Base-by-base conservation (phyloP, 2,329 filamentous ascomycete genomes). In the Fusarium papillatum region DNA sequence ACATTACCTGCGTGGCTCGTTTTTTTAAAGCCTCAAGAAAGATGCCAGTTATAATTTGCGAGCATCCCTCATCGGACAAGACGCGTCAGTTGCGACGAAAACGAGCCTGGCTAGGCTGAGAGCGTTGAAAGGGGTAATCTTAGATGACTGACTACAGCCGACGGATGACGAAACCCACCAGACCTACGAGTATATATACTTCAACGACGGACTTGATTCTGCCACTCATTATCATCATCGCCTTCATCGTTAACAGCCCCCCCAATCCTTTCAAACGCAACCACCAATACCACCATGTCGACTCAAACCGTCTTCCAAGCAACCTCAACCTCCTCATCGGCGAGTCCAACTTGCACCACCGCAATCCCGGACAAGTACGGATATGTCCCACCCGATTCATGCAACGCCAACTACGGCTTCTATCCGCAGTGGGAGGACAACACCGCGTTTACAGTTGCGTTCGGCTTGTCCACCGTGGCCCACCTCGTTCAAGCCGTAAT, bases 241-340 rank as follows among this genome's bases (percentile, higher is more conserved):
- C 9, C 4, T 31, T 31, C 7, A 31, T 14, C n/a, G 2, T 34
- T 9, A 14, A n/a, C 7, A 55, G 4, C 26, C 3, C 14, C 16
- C 11, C 50, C 2, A n/a, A 16, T n/a, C 0, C 5, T 1, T 14
- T n/a, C 24, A 19, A 50, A 0, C 5, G 13, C 17, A n/a, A 19
- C 24, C 2, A 55, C 50, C 2, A 31, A 29, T 2, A 4, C 6
- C 17, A 31, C 17, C 26, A 55, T 55, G 50, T 7, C 29, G 7
- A 34, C 50, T 8, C 50, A 55, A 19, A 22, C 50, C 7, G 7
- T 16, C 17, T 55, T 16, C 50, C 50, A 55, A 55, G 50, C 26
- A n/a, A 55, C 50, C 26, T 22, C 11, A 8, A 55, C 50, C 26
- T 34, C 50, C 4, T 22, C 29, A n/a, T 22, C 50, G 0, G 50